These are phyloP conservation scores for Lachnellula suecica DNA, from an alignment of 2,329 filamentous ascomycete genomes.

Conservation along the genomic window DNA sequence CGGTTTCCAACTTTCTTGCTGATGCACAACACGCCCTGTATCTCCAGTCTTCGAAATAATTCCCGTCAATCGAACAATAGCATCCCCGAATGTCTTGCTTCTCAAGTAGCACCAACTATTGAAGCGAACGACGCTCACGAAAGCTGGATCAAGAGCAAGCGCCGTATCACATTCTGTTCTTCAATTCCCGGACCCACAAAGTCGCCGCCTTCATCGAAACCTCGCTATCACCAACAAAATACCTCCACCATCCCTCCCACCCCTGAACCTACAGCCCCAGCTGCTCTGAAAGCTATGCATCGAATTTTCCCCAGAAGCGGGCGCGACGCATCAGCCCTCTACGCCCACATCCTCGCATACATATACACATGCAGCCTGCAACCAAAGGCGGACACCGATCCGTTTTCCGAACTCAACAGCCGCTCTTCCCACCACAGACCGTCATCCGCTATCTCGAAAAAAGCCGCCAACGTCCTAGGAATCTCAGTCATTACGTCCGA, in stretches of 20 bases:
- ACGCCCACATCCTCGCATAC: conserved; percentile 28
- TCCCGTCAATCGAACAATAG: background rate
- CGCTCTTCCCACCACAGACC: background rate
- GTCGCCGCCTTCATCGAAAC: background rate
- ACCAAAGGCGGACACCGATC: background rate
- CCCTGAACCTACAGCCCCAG: conserved; percentile 10
- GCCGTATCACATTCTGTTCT: background rate
- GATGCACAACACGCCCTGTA: background rate
- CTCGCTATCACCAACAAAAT: too few relatives aligned
- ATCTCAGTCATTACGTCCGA: background rate
- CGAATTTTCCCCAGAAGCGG: conserved; percentile 23
- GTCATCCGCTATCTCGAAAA: background rate
- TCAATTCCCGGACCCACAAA: background rate
- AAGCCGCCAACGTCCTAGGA: background rate
- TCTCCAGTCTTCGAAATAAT: background rate
- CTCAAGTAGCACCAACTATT: background rate
- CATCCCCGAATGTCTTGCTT: background rate
- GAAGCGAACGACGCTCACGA: too few relatives aligned
- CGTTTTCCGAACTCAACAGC: background rate
- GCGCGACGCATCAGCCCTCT: conserved; percentile 22
- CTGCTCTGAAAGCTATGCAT: conserved; percentile 21
- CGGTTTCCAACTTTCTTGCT: background rate
- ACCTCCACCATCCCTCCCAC: background rate
- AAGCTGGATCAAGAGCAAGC: background rate
- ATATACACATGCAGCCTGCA: conserved; percentile 13